Conservation (phyloP, 179 eudicot species). For the Spinacia oleracea region DNA sequence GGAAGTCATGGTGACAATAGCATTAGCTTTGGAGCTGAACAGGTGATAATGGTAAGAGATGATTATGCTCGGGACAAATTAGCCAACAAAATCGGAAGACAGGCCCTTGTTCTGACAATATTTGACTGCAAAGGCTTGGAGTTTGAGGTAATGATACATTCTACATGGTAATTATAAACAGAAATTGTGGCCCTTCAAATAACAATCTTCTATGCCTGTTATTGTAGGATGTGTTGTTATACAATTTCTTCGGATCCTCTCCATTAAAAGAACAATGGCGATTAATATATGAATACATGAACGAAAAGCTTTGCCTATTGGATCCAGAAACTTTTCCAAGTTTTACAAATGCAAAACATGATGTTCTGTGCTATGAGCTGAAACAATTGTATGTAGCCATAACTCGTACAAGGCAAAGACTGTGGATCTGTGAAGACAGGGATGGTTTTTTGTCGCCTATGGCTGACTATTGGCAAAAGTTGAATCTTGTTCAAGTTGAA, state of each 20-base stretch:
- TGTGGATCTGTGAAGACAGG: conserved; percentile 70
- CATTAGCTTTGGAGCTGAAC: conserved; percentile 73
- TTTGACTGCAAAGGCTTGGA: conserved; percentile 87
- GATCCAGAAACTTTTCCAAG: conserved; percentile 41
- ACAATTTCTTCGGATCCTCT: conserved; percentile 76
- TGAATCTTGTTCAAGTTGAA: conserved; percentile 52
- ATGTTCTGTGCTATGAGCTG: conserved; percentile 65
- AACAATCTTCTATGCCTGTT: not conserved
- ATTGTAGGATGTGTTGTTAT: conserved; percentile 65
- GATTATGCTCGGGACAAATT: conserved; percentile 48
- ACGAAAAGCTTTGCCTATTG: conserved; percentile 11
- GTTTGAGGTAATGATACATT: conserved; percentile 53
- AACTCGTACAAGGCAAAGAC: conserved; percentile 73
- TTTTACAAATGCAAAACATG: conserved; percentile 45
- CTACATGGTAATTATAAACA: not conserved
- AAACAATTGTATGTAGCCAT: conserved; percentile 79
- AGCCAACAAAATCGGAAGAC: conserved; percentile 43
- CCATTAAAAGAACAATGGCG: conserved; percentile 68
- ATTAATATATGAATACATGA: conserved; percentile 62
- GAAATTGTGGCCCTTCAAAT: not conserved
- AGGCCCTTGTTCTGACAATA: conserved; percentile 70
- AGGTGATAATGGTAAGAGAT: conserved; percentile 75
- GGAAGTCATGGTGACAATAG: conserved; percentile 33
- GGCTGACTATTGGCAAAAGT: conserved; percentile 72
- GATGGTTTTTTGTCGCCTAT: conserved; percentile 60